These are phyloP conservation scores for Termitomyces sp. DNA, from an alignment of 768 basidiomycete species.

Conservation along the genomic window DNA sequence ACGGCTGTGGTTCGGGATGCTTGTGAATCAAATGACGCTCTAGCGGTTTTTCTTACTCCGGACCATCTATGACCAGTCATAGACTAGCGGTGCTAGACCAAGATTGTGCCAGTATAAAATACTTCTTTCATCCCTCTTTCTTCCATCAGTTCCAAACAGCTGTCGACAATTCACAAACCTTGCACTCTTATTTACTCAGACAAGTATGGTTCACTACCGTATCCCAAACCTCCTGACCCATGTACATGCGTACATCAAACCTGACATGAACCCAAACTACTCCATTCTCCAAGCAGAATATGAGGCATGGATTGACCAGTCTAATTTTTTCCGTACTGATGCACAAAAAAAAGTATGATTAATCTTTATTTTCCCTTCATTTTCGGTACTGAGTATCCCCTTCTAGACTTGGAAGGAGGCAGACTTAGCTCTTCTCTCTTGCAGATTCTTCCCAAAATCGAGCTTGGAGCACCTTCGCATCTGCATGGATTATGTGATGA, in stretches of 20 bases:
- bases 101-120: no score
- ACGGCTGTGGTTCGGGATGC: no score
- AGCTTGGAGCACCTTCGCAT: neutral
- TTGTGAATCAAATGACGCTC: no score
- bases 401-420: neutral
- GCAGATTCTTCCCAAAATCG: constrained; percentile 7
- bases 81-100: no score
- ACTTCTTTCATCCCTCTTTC: no score
- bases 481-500: constrained; percentile 9
- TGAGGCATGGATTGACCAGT: constrained; percentile 11
- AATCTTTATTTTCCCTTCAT: neutral
- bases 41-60: no score
- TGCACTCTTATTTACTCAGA: neutral
- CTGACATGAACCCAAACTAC: constrained; percentile 6
- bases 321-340: constrained; percentile 1
- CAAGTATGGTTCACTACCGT: neutral
- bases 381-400: neutral
- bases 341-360: constrained; percentile 7
- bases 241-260: neutral
- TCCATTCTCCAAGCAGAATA: constrained; percentile 9
- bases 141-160: no score
- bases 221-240: neutral
- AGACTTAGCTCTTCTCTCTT: neutral
- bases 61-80: no score
- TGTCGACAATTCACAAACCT: neutral